phyloP scores from a whole-genome alignment of 352 stramenopile genomes.

The Phytophthora sp. region DNA sequence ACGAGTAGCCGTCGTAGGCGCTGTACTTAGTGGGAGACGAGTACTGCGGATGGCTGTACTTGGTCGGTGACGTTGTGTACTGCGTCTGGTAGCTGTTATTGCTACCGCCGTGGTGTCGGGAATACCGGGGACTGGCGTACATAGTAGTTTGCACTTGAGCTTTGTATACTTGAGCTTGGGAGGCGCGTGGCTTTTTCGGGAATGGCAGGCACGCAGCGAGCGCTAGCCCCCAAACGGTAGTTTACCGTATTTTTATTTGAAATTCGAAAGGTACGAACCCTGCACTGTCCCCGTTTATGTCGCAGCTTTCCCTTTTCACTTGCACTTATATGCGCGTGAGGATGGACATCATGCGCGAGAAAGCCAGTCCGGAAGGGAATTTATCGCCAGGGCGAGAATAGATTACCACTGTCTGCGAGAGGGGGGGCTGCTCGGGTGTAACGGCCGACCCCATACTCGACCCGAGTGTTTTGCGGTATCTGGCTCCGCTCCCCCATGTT shows the following conservation, averaged over 20 bases:
- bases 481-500: slow-evolving; percentile 16
- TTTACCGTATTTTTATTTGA: slow-evolving; percentile 29
- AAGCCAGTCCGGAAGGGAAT: slow-evolving; percentile 33
- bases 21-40: slow-evolving; percentile 42
- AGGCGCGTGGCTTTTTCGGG: slow-evolving; percentile 41
- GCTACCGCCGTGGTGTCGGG: slow-evolving; percentile 36
- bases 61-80: slow-evolving; percentile 31
- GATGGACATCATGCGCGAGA: slow-evolving; percentile 10
- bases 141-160: slow-evolving; percentile 20
- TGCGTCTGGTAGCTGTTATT: slow-evolving; percentile 34
- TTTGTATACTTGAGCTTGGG: slow-evolving; percentile 24
- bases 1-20: slow-evolving; percentile 40
- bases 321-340: slow-evolving; percentile 5
- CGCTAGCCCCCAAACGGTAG: neutral
- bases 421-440: neutral
- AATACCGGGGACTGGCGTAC: slow-evolving; percentile 48
- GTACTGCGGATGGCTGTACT: slow-evolving; percentile 37
- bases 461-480: slow-evolving; percentile 3
- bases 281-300: slow-evolving; percentile 11
- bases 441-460: slow-evolving; percentile 12
- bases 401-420: slow-evolving; percentile 26
- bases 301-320: neutral
- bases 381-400: slow-evolving; percentile 22
- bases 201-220: slow-evolving; percentile 32
- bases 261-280: too few relatives aligned